A percentile compares a stretch with the other conserved stretches of the same genome.
Evolutionary conservation across 164 flowering plant species (phyloP).

Genomic region (Sextonia rubra): DNA sequence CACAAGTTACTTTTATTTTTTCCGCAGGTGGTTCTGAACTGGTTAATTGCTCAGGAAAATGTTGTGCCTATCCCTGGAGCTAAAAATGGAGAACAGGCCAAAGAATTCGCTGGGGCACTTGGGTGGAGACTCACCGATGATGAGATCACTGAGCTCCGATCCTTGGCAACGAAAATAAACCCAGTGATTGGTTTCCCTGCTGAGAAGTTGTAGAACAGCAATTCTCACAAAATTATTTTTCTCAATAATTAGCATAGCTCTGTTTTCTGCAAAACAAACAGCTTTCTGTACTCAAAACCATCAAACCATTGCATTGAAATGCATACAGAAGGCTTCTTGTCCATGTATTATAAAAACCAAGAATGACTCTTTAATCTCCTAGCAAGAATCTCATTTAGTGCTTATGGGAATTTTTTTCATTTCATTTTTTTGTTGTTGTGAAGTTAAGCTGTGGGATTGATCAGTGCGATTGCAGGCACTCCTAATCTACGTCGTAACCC

Average conservation of each 20-base stretch:
- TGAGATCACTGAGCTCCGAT: conserved; percentile 62
- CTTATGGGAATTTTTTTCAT: too few relatives aligned
- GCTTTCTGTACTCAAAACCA: not conserved
- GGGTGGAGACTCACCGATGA: conserved; percentile 69
- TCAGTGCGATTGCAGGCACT: too few relatives aligned
- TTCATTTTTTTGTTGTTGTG: too few relatives aligned
- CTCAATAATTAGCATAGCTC: not conserved
- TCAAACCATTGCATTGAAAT: not conserved
- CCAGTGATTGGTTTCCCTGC: conserved; percentile 77
- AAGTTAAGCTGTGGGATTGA: too few relatives aligned
- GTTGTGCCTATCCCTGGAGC: conserved; percentile 72
- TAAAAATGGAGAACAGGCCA: conserved; percentile 58
- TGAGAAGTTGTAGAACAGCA: conserved; percentile 40
- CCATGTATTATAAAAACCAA: not conserved
- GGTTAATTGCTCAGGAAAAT: conserved; percentile 74
- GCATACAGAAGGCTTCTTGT: not conserved
- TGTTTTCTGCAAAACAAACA: not conserved
- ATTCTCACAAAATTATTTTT: not conserved
- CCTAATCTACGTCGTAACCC: too few relatives aligned
- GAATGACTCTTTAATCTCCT: too few relatives aligned
- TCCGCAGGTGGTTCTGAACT: conserved; percentile 65
- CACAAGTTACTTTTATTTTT: conserved; percentile 25
- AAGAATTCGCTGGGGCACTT: conserved; percentile 76
- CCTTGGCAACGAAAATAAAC: conserved; percentile 53
- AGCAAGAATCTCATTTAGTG: too few relatives aligned